Percentiles rank a stretch among this genome's conserved stretches.
Evolutionary conservation across 768 basidiomycete species (phyloP).

Genomic region (Termitomyces sp.): DNA sequence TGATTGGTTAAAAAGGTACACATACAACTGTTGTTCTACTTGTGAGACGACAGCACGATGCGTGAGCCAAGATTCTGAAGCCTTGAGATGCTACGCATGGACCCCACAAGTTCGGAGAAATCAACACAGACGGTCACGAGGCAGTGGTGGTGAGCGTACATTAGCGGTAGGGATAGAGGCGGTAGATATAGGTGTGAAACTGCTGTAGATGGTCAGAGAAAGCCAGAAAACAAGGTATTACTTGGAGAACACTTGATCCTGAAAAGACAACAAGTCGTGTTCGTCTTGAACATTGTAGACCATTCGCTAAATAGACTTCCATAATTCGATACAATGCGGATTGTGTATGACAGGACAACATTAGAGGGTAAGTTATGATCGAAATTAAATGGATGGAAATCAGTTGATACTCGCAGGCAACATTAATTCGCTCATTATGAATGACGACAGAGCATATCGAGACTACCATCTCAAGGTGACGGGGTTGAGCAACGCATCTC

Average conservation of each 20-base stretch:
- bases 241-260: not conserved
- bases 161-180: too few relatives aligned
- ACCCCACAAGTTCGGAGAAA: too few relatives aligned
- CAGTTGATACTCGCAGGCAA: not conserved
- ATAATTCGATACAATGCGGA: too few relatives aligned
- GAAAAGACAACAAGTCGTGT: conserved; percentile 27
- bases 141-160: too few relatives aligned
- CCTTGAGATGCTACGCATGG: too few relatives aligned
- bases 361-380: not conserved
- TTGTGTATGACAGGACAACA: not conserved
- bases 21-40: too few relatives aligned
- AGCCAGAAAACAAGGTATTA: not conserved
- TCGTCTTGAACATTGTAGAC: conserved; percentile 24
- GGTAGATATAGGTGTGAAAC: not conserved
- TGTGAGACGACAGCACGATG: too few relatives aligned
- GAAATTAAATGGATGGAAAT: not conserved
- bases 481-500: too few relatives aligned
- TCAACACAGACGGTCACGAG: too few relatives aligned
- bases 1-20: too few relatives aligned
- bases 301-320: not conserved
- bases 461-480: not conserved
- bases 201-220: not conserved
- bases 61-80: too few relatives aligned
- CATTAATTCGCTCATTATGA: not conserved
- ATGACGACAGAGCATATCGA: not conserved